Evolutionary conservation across 192 early-diverging fungal genomes (phyloP), one percentile per base, ranked within the genome.

Genomic region (Martensiomyces pterosporus): DNA sequence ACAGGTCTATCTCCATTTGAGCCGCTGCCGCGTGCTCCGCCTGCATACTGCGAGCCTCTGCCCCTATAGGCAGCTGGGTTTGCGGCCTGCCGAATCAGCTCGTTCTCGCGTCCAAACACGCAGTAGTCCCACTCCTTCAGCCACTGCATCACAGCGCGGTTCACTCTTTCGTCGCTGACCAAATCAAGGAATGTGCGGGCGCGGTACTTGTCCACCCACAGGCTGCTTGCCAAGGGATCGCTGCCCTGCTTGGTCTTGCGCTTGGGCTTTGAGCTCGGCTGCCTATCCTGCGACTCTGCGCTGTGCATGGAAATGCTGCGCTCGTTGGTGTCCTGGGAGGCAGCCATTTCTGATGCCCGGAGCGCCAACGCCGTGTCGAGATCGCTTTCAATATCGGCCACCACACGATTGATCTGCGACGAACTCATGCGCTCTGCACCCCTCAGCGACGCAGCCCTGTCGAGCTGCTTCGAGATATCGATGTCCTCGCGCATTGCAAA

Each of bases 101-200:
- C 21, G 25, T 19, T 42, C 32, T 55, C 48, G 17, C 64, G 62
- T 12, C 80, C 82, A 71, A 97, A 99, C 5, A 97, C 93, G 55
- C 96, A 99, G 16, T 80, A 81, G 62, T 99, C 93, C 96, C 96
- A 99, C 39, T 87, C 79, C 57, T 95, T 95, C 13, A 99, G 86
- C 96, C 96, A 99, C 43, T 78, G 74, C 44, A 99, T 61, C 7
- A 93, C 88, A 22, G 88, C 86, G 4, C 93, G 82, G 56, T 95
- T 95, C 2, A 91, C 74, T 61, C 86, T 82, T 76, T 94, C 90
- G 57, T 96, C 91, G 19, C 95, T 90, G 44, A 93, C 74, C 18
- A 98, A 67, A 56, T 98, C 93, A 7, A 89, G 60, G 57, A 88
- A 98, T 29, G 64, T 57, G 22, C 64, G 76, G 3, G 95, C 92